Evolutionary conservation across 306 rosid species (phyloP).

Genomic region (Vachellia pachyceras): DNA sequence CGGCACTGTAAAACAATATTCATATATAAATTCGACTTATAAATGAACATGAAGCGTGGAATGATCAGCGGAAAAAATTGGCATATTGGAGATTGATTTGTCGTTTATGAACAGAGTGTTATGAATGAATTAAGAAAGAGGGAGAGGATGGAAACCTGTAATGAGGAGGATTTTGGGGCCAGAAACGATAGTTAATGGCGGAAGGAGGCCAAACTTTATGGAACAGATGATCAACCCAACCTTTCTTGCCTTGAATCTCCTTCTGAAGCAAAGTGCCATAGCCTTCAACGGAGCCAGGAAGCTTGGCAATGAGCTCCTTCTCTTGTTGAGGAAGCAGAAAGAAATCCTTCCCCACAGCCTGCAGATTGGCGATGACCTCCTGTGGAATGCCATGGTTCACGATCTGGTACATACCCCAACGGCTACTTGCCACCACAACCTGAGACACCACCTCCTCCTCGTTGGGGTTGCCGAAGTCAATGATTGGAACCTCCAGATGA

Average conservation of each 20-base stretch:
- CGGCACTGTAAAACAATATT: neutral
- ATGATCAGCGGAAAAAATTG: neutral
- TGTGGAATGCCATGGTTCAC: constrained; percentile 74
- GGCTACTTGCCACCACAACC: constrained; percentile 49
- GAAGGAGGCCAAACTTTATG: constrained; percentile 73
- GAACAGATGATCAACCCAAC: constrained; percentile 87
- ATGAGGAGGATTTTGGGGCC: constrained; percentile 75
- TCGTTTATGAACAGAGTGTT: neutral
- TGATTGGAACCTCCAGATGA: constrained; percentile 54
- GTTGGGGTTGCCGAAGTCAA: constrained; percentile 56
- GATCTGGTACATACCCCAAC: constrained; percentile 83
- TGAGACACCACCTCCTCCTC: constrained; percentile 31
- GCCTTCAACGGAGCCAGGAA: constrained; percentile 56
- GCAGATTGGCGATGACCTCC: constrained; percentile 54
- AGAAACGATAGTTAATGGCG: constrained; percentile 55
- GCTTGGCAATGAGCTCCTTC: constrained; percentile 63
- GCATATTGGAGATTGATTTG: neutral
- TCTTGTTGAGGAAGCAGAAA: constrained; percentile 63
- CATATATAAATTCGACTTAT: neutral
- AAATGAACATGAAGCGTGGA: neutral
- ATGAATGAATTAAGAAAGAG: neutral
- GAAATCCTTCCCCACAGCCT: constrained; percentile 61
- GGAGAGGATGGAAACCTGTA: constrained; percentile 55
- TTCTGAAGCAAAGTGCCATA: constrained; percentile 68
- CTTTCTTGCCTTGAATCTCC: constrained; percentile 64